A percentile compares a stretch with the other conserved stretches of the same genome.
phyloP scores from a whole-genome alignment of 2,329 filamentous ascomycete genomes.

The Sporothrix schenckii region DNA sequence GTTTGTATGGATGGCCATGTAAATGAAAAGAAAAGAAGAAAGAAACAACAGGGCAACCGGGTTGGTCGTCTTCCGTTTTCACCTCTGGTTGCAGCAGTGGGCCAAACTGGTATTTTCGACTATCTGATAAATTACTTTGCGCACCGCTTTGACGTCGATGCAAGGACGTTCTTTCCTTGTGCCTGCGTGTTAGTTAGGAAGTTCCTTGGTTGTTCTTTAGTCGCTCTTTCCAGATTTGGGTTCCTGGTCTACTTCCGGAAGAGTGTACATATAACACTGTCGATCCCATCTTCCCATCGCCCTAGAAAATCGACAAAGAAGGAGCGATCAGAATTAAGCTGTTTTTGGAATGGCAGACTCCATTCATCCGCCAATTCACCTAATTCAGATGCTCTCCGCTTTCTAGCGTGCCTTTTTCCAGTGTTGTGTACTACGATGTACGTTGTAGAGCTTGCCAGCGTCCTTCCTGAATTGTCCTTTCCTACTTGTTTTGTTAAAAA shows the following conservation, averaged over 20 bases:
- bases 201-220: neutral
- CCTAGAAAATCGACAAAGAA: neutral
- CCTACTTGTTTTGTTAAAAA: neutral
- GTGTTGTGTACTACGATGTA: conserved; percentile 3
- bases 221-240: neutral
- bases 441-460: neutral
- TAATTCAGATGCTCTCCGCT: conserved; percentile 16
- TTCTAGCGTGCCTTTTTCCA: conserved; percentile 9
- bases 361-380: neutral
- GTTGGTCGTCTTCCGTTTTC: neutral
- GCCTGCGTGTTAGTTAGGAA: neutral
- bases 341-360: conserved; percentile 8
- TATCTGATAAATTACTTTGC: too few species aligned
- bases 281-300: conserved; percentile 14
- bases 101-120: too few species aligned
- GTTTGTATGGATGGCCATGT: neutral
- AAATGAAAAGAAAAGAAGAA: neutral
- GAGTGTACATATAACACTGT: neutral
- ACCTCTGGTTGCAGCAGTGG: neutral
- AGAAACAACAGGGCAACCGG: conserved; percentile 12
- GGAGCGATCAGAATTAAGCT: conserved; percentile 10
- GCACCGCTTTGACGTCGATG: neutral
- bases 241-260: neutral
- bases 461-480: conserved; percentile 7
- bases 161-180: neutral